Conservation (phyloP, 306 rosid genomes). For the Gastrolobium villosum region DNA sequence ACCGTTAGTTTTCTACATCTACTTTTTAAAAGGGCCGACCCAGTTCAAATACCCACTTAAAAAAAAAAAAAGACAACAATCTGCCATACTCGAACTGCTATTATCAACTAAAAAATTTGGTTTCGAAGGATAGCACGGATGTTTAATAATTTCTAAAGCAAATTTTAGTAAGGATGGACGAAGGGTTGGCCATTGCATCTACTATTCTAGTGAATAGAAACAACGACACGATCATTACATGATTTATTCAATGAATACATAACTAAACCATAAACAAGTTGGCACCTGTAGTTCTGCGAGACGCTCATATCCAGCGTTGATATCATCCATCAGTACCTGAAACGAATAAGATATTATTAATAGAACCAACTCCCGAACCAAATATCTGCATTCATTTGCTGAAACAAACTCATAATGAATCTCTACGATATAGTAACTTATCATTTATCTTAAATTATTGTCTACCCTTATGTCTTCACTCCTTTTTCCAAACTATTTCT, state of each 20-base stretch:
- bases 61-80: neutral
- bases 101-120: neutral
- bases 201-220: neutral
- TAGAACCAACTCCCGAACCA: constrained; percentile 5
- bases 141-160: constrained; percentile 5
- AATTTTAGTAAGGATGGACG: neutral
- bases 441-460: constrained; percentile 3
- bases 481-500: constrained; percentile 24
- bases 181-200: neutral
- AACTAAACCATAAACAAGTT: constrained; percentile 32
- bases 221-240: neutral
- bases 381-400: constrained; percentile 32
- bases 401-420: constrained; percentile 38
- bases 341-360: constrained; percentile 50
- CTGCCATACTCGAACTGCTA: neutral
- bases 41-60: too few relatives aligned
- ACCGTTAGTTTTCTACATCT: neutral
- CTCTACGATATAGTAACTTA: constrained; percentile 8
- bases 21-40: neutral
- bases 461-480: neutral
- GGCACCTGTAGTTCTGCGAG: constrained; percentile 89
- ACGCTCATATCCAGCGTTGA: constrained; percentile 95
- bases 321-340: constrained; percentile 94
- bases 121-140: neutral
- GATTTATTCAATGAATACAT: constrained; percentile 1